Evolutionary conservation across 768 basidiomycete genomes (phyloP).

Genomic region (Leccinellum rugosiceps): DNA sequence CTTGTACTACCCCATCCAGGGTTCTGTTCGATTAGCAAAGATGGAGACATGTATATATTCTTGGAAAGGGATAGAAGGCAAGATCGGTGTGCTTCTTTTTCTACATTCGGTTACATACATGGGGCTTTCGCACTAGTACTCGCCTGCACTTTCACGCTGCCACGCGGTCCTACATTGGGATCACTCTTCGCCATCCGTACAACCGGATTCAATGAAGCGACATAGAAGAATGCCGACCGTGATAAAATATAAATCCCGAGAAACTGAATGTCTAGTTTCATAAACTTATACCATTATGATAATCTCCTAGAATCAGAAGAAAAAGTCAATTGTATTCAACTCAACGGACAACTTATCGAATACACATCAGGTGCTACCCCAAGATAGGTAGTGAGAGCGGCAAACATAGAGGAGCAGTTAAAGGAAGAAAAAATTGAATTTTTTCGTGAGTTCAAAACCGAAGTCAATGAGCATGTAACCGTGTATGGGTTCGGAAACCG

Average conservation of each 20-base stretch:
- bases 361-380: conserved; percentile 20
- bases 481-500: not conserved
- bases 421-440: not conserved
- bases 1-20: too few species aligned
- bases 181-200: too few species aligned
- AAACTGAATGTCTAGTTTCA: not conserved
- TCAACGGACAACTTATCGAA: conserved; percentile 14
- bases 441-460: not conserved
- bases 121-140: too few species aligned
- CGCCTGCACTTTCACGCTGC: too few species aligned
- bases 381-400: not conserved
- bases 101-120: too few species aligned
- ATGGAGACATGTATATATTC: too few species aligned
- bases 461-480: not conserved
- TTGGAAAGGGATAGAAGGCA: too few species aligned
- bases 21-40: too few species aligned
- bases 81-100: too few species aligned
- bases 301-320: not conserved
- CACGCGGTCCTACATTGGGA: too few species aligned
- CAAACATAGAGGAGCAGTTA: not conserved
- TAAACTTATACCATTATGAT: not conserved
- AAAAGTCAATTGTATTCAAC: conserved; percentile 21
- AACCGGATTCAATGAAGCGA: too few species aligned
- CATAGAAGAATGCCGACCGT: not conserved
- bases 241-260: too few species aligned